phyloP scores from a whole-genome alignment of 768 basidiomycete genomes.

The Hemileccinum impolitum region DNA sequence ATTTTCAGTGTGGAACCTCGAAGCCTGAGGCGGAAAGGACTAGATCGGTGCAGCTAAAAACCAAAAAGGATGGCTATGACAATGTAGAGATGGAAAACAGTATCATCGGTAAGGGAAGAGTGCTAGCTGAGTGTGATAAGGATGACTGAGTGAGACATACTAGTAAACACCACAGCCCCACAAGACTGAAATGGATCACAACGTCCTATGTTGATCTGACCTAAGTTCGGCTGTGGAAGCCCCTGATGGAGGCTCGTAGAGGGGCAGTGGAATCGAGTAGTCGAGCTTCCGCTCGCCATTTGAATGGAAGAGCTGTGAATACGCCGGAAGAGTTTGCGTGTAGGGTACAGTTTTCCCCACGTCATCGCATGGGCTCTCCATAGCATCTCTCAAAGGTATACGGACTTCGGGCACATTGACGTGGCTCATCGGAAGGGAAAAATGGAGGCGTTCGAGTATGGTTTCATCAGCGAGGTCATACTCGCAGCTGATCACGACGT shows the following conservation, averaged over 20 bases:
- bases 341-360: conserved; percentile 15
- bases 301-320: conserved; percentile 72
- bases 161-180: neutral
- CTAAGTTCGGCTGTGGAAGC: conserved; percentile 1
- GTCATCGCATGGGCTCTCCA: conserved; percentile 5
- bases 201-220: conserved; percentile 6
- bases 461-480: conserved; percentile 44
- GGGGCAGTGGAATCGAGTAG: conserved; percentile 57
- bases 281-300: conserved; percentile 76
- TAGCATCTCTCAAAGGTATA: neutral
- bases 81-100: neutral
- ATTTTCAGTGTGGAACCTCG: neutral
- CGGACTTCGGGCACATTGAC: conserved; percentile 37
- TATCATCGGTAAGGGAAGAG: neutral
- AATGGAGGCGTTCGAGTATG: conserved; percentile 27
- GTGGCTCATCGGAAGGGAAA: conserved; percentile 50
- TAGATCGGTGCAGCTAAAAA: neutral
- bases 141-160: neutral
- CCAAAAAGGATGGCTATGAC: too few species aligned
- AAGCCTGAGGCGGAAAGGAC: neutral
- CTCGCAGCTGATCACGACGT: conserved; percentile 51
- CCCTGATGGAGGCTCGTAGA: conserved; percentile 48
- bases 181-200: neutral
- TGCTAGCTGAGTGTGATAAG: neutral
- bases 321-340: conserved; percentile 54